Evolutionary conservation across 768 basidiomycete genomes (phyloP), one percentile per base, ranked within the genome.

Genomic region (Ramaria rubella): DNA sequence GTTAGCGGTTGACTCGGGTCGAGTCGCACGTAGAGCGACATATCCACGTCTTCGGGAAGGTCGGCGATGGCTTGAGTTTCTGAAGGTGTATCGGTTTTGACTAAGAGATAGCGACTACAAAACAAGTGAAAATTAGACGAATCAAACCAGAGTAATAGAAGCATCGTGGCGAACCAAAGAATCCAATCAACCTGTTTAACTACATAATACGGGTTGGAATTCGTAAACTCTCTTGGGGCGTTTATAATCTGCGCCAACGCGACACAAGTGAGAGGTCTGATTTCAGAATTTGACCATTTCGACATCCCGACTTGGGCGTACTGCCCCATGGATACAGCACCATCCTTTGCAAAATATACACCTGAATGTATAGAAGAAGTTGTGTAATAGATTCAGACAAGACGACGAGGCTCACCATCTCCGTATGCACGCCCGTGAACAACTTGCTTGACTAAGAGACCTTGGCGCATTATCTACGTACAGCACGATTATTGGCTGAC

Each of bases 241-340:
- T 87, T 88, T 63, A 86, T 81, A 15, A 85, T 75, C 69, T 89
- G 85, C 0, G 81, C 78, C 8, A 89, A 65, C 2, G 84, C 82
- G 17, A 79, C 75, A 44, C 83, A 82, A 48, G 72, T 73, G 0
- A 67, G 68, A 15, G 82, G 78, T 2, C 64, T 58, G 6, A 77
- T 72, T 31, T 65, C 69, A 60, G 82, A 82, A 61, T 81, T 81
- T 43, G 65, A 67, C 85, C 85, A 86, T 33, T 43, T 0, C 5
- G 67, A 58, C n/a, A 69, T 55, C 26, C 62, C 63, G 58, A 53
- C 53, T 1, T 33, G 33, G 0, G 79, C 74, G 61, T 82, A 84
- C 15, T 44, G 24, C 0, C 70, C 64, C 68, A 79, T 75, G 0
- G 83, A 84, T 1, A 76, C 62, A 1, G 43, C 55, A 4, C 75